Evolutionary conservation across 805 yeast species (phyloP).

Genomic region (Pichia insulana): DNA sequence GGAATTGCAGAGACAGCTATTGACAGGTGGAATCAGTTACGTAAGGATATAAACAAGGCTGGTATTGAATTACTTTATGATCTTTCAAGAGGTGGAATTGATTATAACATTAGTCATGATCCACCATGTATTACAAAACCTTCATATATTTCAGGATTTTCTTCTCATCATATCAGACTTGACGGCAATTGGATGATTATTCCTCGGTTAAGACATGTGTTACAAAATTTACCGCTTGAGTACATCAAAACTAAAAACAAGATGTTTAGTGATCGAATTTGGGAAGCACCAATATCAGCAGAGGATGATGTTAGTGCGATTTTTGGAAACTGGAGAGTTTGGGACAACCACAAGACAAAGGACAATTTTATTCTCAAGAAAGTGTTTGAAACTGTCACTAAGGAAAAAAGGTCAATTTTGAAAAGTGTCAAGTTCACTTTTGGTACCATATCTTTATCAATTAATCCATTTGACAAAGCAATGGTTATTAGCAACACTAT

Average conservation of each 20-base stretch:
- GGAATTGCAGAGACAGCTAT: slow-evolving; percentile 5
- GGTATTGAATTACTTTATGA: slow-evolving; percentile 34
- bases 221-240: slow-evolving; percentile 44
- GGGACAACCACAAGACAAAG: slow-evolving; percentile 74
- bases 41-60: slow-evolving; percentile 14
- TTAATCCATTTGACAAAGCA: slow-evolving; percentile 17
- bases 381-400: slow-evolving; percentile 34
- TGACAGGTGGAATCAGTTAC: slow-evolving; percentile 5
- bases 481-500: slow-evolving; percentile 12
- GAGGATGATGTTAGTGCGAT: slow-evolving; percentile 44
- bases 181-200: slow-evolving; percentile 84
- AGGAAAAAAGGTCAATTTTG: slow-evolving; percentile 3
- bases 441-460: slow-evolving; percentile 13
- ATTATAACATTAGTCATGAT: slow-evolving; percentile 57
- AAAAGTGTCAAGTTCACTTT: slow-evolving; percentile 10
- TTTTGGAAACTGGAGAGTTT: slow-evolving; percentile 77
- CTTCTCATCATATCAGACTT: slow-evolving; percentile 65
- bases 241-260: slow-evolving; percentile 36
- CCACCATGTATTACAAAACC: slow-evolving; percentile 89
- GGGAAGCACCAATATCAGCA: slow-evolving; percentile 45
- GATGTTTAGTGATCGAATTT: slow-evolving; percentile 24
- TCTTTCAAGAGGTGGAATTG: slow-evolving; percentile 32
- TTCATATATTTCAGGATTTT: slow-evolving; percentile 66
- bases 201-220: slow-evolving; percentile 68
- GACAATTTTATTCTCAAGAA: slow-evolving; percentile 45